phyloP scores from a whole-genome alignment of 208 protist genomes.

The Leishmania mexicana region DNA sequence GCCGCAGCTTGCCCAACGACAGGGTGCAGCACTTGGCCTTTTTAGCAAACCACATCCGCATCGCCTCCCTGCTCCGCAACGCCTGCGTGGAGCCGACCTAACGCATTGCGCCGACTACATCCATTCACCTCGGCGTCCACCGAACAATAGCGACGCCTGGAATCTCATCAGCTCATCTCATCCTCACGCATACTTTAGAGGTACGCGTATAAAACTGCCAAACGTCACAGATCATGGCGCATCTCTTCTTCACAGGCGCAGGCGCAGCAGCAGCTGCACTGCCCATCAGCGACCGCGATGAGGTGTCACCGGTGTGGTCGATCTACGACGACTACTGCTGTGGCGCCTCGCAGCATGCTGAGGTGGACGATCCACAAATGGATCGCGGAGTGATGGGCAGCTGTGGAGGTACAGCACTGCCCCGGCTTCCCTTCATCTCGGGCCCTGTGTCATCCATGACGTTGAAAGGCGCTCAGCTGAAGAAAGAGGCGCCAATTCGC shows the following conservation, averaged over 20 bases:
- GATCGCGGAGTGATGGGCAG: neutral
- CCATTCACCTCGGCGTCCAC: neutral
- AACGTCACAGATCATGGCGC: neutral
- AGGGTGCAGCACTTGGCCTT: neutral
- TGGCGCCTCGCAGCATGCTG: neutral
- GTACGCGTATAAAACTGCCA: neutral
- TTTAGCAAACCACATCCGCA: neutral
- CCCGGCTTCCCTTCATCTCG: conserved; percentile 34
- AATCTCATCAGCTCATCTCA: neutral
- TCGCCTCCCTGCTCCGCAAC: neutral
- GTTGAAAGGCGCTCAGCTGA: conserved; percentile 52
- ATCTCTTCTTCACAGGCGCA: conserved; percentile 6
- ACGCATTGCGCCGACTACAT: neutral
- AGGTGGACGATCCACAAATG: neutral
- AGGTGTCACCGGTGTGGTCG: conserved; percentile 69
- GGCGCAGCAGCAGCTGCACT: neutral
- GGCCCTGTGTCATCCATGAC: conserved; percentile 28
- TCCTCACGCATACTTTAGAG: neutral
- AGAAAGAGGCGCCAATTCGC: conserved; percentile 58
- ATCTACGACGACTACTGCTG: conserved; percentile 54
- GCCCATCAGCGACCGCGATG: neutral
- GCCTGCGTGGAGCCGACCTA: neutral
- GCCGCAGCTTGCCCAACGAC: neutral
- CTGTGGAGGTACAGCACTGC: neutral
- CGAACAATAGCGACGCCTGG: neutral